Evolutionary conservation across 2,329 filamentous ascomycete genomes (phyloP), one percentile per base, ranked within the genome.

Genomic region (Aureobasidium vineae): DNA sequence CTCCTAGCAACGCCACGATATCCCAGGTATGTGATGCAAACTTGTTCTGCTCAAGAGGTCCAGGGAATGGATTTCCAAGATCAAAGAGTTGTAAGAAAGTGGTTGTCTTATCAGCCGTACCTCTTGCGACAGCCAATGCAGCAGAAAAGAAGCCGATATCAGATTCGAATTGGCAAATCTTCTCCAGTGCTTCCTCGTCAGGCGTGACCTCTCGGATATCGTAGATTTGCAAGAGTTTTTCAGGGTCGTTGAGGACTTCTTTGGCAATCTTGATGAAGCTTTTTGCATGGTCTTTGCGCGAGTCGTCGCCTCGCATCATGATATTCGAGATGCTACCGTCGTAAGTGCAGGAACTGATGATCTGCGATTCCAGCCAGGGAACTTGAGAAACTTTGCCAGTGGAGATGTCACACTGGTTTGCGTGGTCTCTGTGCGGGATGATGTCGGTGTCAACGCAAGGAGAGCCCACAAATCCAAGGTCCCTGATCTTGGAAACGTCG

Each of bases 231-330:
- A 69, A 43, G 5, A 70, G 43, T 16, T 38, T 50, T 21, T 63
- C 10, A 19, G 85, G 73, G 0, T 83, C 78, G 64, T 81, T 77
- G 68, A 79, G 78, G 0, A 85, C 84, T 53, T 85, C 83, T 56
- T 81, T 79, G 1, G 85, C 75, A 53, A 82, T 81, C 3, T 81
- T 82, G 0, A 83, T 82, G 67, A 84, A 83, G 2, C 79, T 82
- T 82, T 82, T 85, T 1, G 82, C 83, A 73, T 86, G 82, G 66
- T 84, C 79, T 65, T 85, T 84, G 69, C 85, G 80, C 67, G 81
- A 79, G 65, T 81, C 79, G 69, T 85, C 84, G 67, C 80, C 73
- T 63, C 76, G 73, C 19, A 74, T 69, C 28, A 71, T 66, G 16
- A 68, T 71, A 67, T 73, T 69, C 52, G 70, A 70, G 66, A 74